Percentiles rank a stretch among this genome's conserved stretches.
phyloP scores from a whole-genome alignment of 2,329 filamentous ascomycete species.

The Knufia fluminis region DNA sequence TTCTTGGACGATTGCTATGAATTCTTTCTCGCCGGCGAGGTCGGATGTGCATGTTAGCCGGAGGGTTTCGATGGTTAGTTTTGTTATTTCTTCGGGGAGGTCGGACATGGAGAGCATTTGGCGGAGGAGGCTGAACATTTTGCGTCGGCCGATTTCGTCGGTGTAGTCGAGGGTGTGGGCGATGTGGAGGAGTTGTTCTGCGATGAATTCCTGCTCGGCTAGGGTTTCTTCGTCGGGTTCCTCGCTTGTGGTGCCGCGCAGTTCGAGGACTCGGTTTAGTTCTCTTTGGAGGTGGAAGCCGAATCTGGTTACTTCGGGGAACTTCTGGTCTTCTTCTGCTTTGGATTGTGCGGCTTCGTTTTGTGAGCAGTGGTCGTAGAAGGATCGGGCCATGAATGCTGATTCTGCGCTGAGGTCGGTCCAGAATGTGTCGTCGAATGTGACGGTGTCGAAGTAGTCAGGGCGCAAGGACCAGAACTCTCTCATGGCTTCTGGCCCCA shows the following conservation, averaged over 20 bases:
- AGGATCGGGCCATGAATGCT: conserved; percentile 80
- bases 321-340: conserved; percentile 65
- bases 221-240: conserved; percentile 64
- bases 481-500: conserved; percentile 87
- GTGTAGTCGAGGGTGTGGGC: conserved; percentile 88
- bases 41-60: conserved; percentile 66
- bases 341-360: conserved; percentile 66
- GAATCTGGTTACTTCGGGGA: conserved; percentile 87
- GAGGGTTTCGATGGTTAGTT: conserved; percentile 72
- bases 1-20: conserved; percentile 59
- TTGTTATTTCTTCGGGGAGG: conserved; percentile 85
- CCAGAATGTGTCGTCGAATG: conserved; percentile 40
- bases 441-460: conserved; percentile 38
- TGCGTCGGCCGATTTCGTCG: conserved; percentile 89
- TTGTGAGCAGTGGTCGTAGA: conserved; percentile 85
- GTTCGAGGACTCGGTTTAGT: conserved; percentile 45
- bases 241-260: conserved; percentile 32
- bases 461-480: conserved; percentile 92
- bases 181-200: conserved; percentile 90
- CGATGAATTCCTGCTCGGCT: conserved; percentile 86
- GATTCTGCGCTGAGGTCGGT: conserved; percentile 59
- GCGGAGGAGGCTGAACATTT: conserved; percentile 88
- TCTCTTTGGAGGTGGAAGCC: conserved; percentile 80
- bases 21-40: conserved; percentile 42
- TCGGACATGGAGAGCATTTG: conserved; percentile 78